Evolutionary conservation across 257 asterid species (phyloP).

Genomic region (Verbascum thapsus): DNA sequence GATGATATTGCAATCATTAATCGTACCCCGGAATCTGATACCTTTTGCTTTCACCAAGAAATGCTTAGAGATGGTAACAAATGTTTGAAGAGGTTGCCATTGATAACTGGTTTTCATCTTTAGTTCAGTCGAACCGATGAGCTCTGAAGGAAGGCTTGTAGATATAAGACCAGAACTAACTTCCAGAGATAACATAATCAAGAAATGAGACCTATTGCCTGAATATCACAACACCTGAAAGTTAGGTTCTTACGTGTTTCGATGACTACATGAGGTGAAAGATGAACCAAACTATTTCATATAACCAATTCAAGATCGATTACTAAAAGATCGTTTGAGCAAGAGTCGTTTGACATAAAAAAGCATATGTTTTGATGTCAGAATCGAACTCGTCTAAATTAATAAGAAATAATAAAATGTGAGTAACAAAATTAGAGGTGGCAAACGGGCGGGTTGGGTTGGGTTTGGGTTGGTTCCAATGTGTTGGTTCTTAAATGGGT

Average conservation of each 20-base stretch:
- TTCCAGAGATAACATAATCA: constrained; percentile 71
- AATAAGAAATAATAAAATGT: too few species aligned
- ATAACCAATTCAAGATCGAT: too few species aligned
- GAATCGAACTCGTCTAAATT: too few species aligned
- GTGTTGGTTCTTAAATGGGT: too few species aligned
- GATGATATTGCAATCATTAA: constrained; percentile 68
- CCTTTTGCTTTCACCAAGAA: constrained; percentile 81
- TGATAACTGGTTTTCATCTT: constrained; percentile 63
- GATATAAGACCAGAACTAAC: constrained; percentile 69
- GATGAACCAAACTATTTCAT: too few species aligned
- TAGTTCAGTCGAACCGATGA: constrained; percentile 68
- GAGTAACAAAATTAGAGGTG: too few species aligned
- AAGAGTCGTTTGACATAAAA: too few species aligned
- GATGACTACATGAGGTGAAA: too few species aligned
- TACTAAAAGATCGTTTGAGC: too few species aligned
- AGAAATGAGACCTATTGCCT: constrained; percentile 69
- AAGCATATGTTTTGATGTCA: too few species aligned
- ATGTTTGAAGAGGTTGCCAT: constrained; percentile 90
- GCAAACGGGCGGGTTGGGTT: too few species aligned
- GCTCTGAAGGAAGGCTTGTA: constrained; percentile 71
- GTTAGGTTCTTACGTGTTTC: neutral
- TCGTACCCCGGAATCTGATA: constrained; percentile 67
- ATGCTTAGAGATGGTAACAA: constrained; percentile 83
- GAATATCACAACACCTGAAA: constrained; percentile 24
- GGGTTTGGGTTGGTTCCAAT: too few species aligned